Evolutionary conservation across 2,329 filamentous ascomycete species (phyloP).

Genomic region (Clonostachys solani): DNA sequence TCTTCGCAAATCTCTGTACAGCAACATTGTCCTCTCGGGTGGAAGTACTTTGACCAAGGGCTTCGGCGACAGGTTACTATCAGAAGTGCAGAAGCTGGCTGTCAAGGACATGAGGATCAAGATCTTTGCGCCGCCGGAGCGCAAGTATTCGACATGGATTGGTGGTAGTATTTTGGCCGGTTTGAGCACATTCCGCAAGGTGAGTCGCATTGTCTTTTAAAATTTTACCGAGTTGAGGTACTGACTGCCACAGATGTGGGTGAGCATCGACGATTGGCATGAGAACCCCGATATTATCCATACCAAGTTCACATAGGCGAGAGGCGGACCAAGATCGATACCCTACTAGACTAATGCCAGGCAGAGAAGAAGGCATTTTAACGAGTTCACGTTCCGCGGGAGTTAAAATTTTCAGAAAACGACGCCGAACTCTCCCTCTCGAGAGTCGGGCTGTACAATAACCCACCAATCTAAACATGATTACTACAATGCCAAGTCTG

Average conservation of each 20-base stretch:
- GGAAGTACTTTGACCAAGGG: constrained; percentile 96
- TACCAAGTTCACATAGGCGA: constrained; percentile 80
- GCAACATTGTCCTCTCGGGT: constrained; percentile 95
- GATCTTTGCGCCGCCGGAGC: constrained; percentile 95
- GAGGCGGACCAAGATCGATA: background rate
- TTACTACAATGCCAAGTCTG: too few species aligned
- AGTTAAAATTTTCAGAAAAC: too few species aligned
- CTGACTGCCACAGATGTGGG: constrained; percentile 76
- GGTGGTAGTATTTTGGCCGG: constrained; percentile 96
- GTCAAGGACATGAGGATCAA: constrained; percentile 99
- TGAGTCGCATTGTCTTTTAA: constrained; percentile 33
- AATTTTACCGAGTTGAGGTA: background rate
- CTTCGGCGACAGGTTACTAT: constrained; percentile 87
- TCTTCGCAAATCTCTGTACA: constrained; percentile 87
- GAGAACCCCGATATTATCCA: constrained; percentile 99
- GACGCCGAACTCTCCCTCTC: too few species aligned
- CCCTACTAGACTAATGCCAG: too few species aligned
- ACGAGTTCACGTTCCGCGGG: too few species aligned
- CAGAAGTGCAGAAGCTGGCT: constrained; percentile 87
- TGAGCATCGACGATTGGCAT: constrained; percentile 99
- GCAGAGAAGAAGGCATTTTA: too few species aligned
- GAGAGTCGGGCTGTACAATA: too few species aligned
- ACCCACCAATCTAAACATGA: too few species aligned
- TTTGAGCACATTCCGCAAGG: constrained; percentile 97
- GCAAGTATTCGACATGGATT: constrained; percentile 99